Conservation (phyloP, 345 rosid species). For the Brassica incana region DNA sequence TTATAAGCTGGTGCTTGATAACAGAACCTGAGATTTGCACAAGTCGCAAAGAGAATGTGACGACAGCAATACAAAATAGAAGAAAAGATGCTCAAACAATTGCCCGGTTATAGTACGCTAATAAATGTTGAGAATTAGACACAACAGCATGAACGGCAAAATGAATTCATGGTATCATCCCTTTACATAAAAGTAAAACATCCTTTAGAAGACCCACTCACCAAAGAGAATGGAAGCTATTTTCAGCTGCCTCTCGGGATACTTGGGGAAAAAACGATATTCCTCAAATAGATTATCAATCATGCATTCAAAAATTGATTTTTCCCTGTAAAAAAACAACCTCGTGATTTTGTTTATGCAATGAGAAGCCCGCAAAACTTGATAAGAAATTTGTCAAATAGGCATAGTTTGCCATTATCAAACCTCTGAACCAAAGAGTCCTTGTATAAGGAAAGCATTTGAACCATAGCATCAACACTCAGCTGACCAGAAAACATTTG, state of each 20-base stretch:
- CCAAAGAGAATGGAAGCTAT: slow-evolving; percentile 93
- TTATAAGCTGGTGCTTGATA: slow-evolving; percentile 95
- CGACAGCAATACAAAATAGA: neutral
- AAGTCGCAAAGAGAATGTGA: slow-evolving; percentile 9
- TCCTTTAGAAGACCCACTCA: slow-evolving; percentile 41
- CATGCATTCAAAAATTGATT: slow-evolving; percentile 88
- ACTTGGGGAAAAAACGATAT: slow-evolving; percentile 89
- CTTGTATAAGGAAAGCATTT: slow-evolving; percentile 89
- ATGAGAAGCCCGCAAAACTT: slow-evolving; percentile 9
- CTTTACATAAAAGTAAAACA: neutral
- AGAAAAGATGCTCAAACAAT: slow-evolving; percentile 6
- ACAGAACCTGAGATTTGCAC: slow-evolving; percentile 68
- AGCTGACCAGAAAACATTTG: slow-evolving; percentile 90
- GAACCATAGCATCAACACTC: slow-evolving; percentile 88
- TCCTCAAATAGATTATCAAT: slow-evolving; percentile 95
- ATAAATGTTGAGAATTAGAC: neutral
- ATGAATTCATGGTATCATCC: neutral
- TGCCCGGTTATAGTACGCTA: no score
- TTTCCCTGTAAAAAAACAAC: slow-evolving; percentile 63
- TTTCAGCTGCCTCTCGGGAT: slow-evolving; percentile 94
- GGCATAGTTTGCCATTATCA: slow-evolving; percentile 6
- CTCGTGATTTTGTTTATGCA: neutral
- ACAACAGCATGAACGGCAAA: neutral
- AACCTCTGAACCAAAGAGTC: slow-evolving; percentile 81
- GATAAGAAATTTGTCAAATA: slow-evolving; percentile 5